Evolutionary conservation across 2,329 filamentous ascomycete genomes (phyloP).

Genomic region (Bipolaris sorokiniana): DNA sequence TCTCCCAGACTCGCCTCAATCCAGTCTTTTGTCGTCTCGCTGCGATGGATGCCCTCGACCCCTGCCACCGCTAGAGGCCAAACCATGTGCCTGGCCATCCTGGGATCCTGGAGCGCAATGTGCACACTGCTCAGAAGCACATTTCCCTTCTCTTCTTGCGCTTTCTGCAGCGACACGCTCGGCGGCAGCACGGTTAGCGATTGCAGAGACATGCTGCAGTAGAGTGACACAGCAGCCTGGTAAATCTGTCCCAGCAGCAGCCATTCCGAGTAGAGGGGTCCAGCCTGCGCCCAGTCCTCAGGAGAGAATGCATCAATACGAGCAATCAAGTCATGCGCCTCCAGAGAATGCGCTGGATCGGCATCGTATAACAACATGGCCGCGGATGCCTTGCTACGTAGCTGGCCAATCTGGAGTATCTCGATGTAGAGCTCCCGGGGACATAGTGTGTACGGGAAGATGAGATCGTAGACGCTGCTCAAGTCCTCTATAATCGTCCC

Average conservation of each 20-base stretch:
- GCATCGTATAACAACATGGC: constrained; percentile 14
- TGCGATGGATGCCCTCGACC: constrained; percentile 33
- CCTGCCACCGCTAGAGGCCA: constrained; percentile 38
- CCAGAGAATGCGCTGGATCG: constrained; percentile 14
- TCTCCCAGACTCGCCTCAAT: constrained; percentile 27
- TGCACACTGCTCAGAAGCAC: constrained; percentile 18
- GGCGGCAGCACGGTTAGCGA: constrained; percentile 28
- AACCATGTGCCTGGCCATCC: constrained; percentile 25
- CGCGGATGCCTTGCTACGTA: constrained; percentile 25
- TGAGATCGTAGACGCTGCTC: constrained; percentile 27
- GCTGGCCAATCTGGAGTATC: constrained; percentile 33
- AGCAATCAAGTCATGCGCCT: constrained; percentile 29
- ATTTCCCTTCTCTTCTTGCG: constrained; percentile 22
- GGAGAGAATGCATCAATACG: constrained; percentile 31
- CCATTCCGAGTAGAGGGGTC: constrained; percentile 29
- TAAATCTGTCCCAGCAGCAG: constrained; percentile 32
- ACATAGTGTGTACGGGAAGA: constrained; percentile 39
- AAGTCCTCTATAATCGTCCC: constrained; percentile 25
- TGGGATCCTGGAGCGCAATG: constrained; percentile 9
- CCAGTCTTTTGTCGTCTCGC: constrained; percentile 23
- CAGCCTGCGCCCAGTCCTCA: constrained; percentile 38
- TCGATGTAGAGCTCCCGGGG: constrained; percentile 33
- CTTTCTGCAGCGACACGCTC: constrained; percentile 23
- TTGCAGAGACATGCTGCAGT: constrained; percentile 38
- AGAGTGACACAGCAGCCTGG: constrained; percentile 34